Evolutionary conservation across 1,139 yeast species (phyloP).

Genomic region (Candida sanyaensis): DNA sequence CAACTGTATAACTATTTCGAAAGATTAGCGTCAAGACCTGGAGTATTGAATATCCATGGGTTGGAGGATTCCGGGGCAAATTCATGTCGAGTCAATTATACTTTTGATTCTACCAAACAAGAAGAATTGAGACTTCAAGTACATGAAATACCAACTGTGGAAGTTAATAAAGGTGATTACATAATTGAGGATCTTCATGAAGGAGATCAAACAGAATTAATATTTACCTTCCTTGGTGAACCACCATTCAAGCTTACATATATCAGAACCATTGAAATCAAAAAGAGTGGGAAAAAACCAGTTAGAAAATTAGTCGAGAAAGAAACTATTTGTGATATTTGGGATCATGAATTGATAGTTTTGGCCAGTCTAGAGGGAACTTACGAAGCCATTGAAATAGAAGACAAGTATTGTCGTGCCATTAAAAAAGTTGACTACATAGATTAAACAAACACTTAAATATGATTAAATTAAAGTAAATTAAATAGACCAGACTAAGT

Average conservation of each 20-base stretch:
- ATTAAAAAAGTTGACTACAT: constrained; percentile 21
- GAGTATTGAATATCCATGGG: constrained; percentile 66
- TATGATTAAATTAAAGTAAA: too few species aligned
- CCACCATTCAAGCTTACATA: constrained; percentile 72
- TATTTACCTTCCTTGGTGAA: constrained; percentile 65
- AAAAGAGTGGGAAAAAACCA: constrained; percentile 20
- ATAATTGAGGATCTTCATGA: constrained; percentile 82
- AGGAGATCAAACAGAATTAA: constrained; percentile 80
- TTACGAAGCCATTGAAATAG: constrained; percentile 85
- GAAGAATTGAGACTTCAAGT: constrained; percentile 54
- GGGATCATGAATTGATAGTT: constrained; percentile 67
- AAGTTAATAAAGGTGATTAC: constrained; percentile 74
- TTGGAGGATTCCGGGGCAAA: constrained; percentile 73
- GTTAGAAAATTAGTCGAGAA: constrained; percentile 62
- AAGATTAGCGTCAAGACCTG: constrained; percentile 81
- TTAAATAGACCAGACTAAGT: background rate
- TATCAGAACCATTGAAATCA: constrained; percentile 46
- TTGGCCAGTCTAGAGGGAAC: constrained; percentile 88
- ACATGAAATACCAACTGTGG: constrained; percentile 90
- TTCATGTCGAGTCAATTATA: constrained; percentile 67
- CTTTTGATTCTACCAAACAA: constrained; percentile 33
- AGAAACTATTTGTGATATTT: constrained; percentile 69
- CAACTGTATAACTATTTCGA: constrained; percentile 56
- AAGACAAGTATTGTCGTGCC: constrained; percentile 78
- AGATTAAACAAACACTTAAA: constrained; percentile 14